phyloP scores from a whole-genome alignment of 1,139 yeast genomes.

The Debaryomycetaceae sp. region DNA sequence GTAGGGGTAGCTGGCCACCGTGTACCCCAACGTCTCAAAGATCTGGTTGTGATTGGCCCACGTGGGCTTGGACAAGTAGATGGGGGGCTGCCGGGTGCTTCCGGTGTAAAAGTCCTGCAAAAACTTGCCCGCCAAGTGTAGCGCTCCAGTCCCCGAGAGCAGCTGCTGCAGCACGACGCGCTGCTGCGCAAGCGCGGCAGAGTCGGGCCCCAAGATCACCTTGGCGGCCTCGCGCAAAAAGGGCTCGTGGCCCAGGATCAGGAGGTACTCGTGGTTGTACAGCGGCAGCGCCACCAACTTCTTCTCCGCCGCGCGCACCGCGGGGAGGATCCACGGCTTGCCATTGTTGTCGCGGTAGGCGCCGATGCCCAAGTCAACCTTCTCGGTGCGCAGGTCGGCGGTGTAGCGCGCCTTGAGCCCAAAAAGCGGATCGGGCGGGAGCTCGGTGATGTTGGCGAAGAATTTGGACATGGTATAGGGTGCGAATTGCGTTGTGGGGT shows the following conservation, averaged over 20 bases:
- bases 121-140: slow-evolving; percentile 82
- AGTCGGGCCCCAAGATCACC: slow-evolving; percentile 68
- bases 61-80: slow-evolving; percentile 85
- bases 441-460: slow-evolving; percentile 47
- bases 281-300: slow-evolving; percentile 43
- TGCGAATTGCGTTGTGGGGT: background rate
- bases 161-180: slow-evolving; percentile 77
- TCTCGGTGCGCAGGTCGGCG: slow-evolving; percentile 59
- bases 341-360: slow-evolving; percentile 93
- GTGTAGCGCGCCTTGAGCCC: slow-evolving; percentile 74
- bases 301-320: slow-evolving; percentile 73
- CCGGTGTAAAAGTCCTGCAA: slow-evolving; percentile 50
- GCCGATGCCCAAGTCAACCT: slow-evolving; percentile 92
- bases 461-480: slow-evolving; percentile 31
- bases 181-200: slow-evolving; percentile 48
- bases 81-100: slow-evolving; percentile 33
- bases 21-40: slow-evolving; percentile 63
- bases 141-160: slow-evolving; percentile 93
- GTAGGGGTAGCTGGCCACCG: slow-evolving; percentile 69
- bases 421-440: slow-evolving; percentile 79
- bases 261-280: slow-evolving; percentile 88
- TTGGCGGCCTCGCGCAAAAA: slow-evolving; percentile 74
- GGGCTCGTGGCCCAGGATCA: slow-evolving; percentile 71
- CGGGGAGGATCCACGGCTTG: slow-evolving; percentile 90
- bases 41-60: slow-evolving; percentile 95